phyloP scores from a whole-genome alignment of 805 yeast genomes.

The Candida silvicultrix region DNA sequence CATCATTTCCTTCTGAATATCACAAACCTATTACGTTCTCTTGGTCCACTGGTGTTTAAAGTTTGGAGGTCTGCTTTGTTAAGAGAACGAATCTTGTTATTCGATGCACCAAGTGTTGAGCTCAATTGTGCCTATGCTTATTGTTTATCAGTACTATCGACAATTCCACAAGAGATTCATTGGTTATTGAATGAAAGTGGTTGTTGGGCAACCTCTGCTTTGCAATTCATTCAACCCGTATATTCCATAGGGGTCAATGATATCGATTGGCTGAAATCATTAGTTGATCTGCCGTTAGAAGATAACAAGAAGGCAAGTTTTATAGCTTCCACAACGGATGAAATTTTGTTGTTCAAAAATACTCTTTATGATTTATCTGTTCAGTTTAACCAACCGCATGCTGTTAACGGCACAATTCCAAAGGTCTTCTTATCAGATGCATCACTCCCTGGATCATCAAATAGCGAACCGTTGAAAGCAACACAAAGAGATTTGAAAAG shows the following conservation, averaged over 20 bases:
- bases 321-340: slow-evolving; percentile 64
- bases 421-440: slow-evolving; percentile 6
- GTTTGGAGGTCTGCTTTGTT: slow-evolving; percentile 59
- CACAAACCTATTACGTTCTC: slow-evolving; percentile 36
- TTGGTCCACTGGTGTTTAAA: slow-evolving; percentile 63
- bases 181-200: slow-evolving; percentile 25
- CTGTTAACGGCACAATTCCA: slow-evolving; percentile 5
- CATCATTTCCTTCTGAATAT: slow-evolving; percentile 43
- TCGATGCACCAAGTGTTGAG: slow-evolving; percentile 30
- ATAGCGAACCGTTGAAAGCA: slow-evolving; percentile 15
- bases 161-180: slow-evolving; percentile 52
- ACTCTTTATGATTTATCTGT: slow-evolving; percentile 43
- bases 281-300: slow-evolving; percentile 5
- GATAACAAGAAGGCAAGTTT: slow-evolving; percentile 27
- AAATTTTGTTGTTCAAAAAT: slow-evolving; percentile 48
- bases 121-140: slow-evolving; percentile 46
- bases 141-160: slow-evolving; percentile 51
- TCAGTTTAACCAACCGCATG: slow-evolving; percentile 9
- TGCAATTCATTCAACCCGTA: slow-evolving; percentile 39
- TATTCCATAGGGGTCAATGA: slow-evolving; percentile 62
- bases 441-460: slow-evolving; percentile 5
- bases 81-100: slow-evolving; percentile 48
- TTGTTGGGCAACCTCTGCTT: slow-evolving; percentile 11
- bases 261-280: slow-evolving; percentile 28
- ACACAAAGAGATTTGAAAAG: slow-evolving; percentile 33